Conservation (phyloP, 2,329 filamentous ascomycete genomes). For the Arthrobotrys conoides region DNA sequence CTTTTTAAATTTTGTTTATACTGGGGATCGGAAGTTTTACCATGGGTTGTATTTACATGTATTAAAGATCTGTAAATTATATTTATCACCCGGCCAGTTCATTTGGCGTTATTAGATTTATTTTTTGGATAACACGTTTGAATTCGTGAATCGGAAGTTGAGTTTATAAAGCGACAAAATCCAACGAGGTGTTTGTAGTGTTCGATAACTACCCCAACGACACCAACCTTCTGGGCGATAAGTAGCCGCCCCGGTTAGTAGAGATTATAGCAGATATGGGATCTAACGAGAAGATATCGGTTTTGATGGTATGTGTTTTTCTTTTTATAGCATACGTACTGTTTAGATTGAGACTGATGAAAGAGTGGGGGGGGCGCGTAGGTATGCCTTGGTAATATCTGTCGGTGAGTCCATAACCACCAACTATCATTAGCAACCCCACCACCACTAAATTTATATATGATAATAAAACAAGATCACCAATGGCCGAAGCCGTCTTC, state of each 20-base stretch:
- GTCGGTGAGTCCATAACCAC: constrained; percentile 69
- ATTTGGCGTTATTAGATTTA: too few species aligned
- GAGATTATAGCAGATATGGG: constrained; percentile 28
- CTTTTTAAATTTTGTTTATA: background rate
- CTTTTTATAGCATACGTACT: background rate
- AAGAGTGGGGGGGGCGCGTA: background rate
- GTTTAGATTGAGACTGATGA: background rate
- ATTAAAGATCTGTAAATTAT: background rate
- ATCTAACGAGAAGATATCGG: constrained; percentile 37
- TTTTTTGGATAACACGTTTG: too few species aligned
- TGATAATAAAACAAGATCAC: constrained; percentile 70
- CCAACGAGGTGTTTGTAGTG: background rate
- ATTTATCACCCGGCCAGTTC: too few species aligned
- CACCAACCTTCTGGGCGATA: background rate
- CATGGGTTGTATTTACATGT: background rate
- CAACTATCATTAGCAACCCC: too few species aligned
- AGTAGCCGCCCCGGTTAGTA: background rate
- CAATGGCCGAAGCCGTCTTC: constrained; percentile 97
- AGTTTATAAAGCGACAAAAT: too few species aligned
- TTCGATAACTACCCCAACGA: background rate
- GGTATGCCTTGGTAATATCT: constrained; percentile 97
- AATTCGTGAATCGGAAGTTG: background rate
- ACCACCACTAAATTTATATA: too few species aligned
- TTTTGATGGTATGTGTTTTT: constrained; percentile 44
- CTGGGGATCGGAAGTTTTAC: background rate